phyloP scores from a whole-genome alignment of 208 protist genomes.

The Wallacemonas sp. region DNA sequence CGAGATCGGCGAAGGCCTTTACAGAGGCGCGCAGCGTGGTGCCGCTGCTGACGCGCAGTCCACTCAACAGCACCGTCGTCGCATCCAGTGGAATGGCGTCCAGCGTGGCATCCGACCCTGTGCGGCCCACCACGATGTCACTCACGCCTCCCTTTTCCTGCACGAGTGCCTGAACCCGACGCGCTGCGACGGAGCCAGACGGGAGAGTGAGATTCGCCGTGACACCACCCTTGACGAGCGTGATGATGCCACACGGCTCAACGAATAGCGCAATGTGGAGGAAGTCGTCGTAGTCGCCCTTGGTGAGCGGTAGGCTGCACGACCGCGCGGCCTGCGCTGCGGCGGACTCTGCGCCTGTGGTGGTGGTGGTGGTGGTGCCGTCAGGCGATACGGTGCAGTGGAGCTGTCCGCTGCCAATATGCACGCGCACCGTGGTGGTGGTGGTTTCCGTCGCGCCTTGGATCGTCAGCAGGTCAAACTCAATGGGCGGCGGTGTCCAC shows the following conservation, averaged over 20 bases:
- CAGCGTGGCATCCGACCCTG: neutral
- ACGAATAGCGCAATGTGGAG: constrained; percentile 56
- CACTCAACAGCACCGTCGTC: constrained; percentile 37
- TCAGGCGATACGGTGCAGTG: constrained; percentile 18
- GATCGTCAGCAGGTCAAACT: constrained; percentile 41
- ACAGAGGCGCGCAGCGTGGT: constrained; percentile 27
- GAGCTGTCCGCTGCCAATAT: constrained; percentile 2
- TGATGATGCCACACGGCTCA: constrained; percentile 35
- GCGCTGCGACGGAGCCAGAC: constrained; percentile 3
- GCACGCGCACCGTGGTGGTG: constrained; percentile 11
- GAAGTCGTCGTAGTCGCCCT: constrained; percentile 54
- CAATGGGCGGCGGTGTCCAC: constrained; percentile 27
- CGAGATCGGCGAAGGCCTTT: constrained; percentile 37
- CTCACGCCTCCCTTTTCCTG: constrained; percentile 4
- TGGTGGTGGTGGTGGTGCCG: neutral
- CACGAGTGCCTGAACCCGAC: constrained; percentile 1
- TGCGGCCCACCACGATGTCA: constrained; percentile 17
- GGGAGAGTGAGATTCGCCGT: constrained; percentile 27
- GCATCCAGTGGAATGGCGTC: neutral
- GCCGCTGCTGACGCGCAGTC: constrained; percentile 45
- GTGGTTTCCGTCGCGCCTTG: constrained; percentile 7
- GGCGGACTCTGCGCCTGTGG: neutral
- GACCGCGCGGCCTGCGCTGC: neutral
- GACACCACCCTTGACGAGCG: constrained; percentile 45
- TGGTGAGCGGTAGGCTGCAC: constrained; percentile 15